Percentiles rank a stretch among this genome's conserved stretches.
Conservation (phyloP, 192 early-diverging fungal genomes). For the Entomortierella lignicola region DNA sequence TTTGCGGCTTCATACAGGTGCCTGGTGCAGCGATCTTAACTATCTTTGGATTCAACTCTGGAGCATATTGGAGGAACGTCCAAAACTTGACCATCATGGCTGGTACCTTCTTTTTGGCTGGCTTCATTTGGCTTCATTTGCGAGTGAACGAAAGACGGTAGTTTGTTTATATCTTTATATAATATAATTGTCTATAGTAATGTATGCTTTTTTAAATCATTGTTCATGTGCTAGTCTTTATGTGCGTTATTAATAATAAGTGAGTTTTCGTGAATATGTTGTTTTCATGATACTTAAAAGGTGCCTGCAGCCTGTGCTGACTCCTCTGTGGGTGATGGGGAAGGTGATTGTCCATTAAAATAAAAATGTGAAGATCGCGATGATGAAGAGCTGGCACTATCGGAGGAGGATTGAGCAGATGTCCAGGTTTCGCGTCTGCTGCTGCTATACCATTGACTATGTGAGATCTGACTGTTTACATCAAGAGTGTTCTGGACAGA, state of each 20-base stretch:
- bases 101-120: constrained; percentile 69
- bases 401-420: constrained; percentile 39
- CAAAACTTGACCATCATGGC: constrained; percentile 69
- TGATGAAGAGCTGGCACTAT: constrained; percentile 23
- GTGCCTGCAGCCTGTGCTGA: constrained; percentile 4
- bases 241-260: neutral
- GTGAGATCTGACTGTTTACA: neutral
- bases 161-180: neutral
- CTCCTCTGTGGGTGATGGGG: constrained; percentile 46
- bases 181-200: neutral
- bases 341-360: constrained; percentile 46
- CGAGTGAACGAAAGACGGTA: constrained; percentile 88
- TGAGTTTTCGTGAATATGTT: neutral
- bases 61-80: constrained; percentile 87
- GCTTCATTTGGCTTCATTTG: constrained; percentile 80
- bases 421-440: constrained; percentile 31
- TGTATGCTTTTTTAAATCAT: no score
- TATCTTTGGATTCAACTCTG: constrained; percentile 89
- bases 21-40: constrained; percentile 88
- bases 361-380: constrained; percentile 49
- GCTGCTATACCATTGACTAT: constrained; percentile 32
- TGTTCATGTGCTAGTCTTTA: neutral
- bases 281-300: constrained; percentile 7
- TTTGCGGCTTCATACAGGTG: no score
- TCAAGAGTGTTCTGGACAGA: constrained; percentile 3